Evolutionary conservation across 306 rosid genomes (phyloP), one percentile per base, ranked within the genome.

Genomic region (Malus asiatica): DNA sequence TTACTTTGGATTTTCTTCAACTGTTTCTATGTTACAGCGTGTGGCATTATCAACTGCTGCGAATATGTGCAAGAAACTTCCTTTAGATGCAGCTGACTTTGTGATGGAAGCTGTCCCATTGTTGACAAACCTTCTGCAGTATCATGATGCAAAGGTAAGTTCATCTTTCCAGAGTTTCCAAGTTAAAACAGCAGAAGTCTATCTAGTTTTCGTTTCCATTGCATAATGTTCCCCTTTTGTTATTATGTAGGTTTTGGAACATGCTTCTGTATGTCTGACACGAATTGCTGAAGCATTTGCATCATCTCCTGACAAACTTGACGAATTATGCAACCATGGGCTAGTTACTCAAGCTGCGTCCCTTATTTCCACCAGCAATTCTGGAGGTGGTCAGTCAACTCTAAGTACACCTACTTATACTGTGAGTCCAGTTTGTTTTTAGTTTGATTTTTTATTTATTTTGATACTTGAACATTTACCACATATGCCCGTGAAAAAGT

Each of bases 51-150:
- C 99, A 51, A 96, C 99, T 81, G 99, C 99, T 76, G 99, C 99
- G 23, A 96, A 96, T 79, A 96, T 96, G 97, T 96, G 99, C 89
- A 96, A 93, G 93, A 96, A 96, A 76, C 99, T 96, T 83, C 98
- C 99, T 70, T 88, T 98, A n/a, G 99, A 96, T 81, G 99, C 98
- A 55, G 90, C 98, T 70, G 99, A 96, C 81, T 96, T 96, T 86
- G 99, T 96, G 77, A 96, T 96, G 99, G 99, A 96, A 87, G 97
- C 99, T 59, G 98, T 96, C 68, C 99, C 99, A 27, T 89, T 90
- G 60, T 78, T 96, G 86, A 96, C 98, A 4, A 96, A 96, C 85
- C 97, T 96, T 75, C 97, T 96, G 81, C 99, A 96, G 79, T 90
- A 93, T 84, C 99, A 88, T 81, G 99, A 96, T 89, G 78, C 98